Evolutionary conservation across 1,284 basidiomycete species (phyloP).

Genomic region (Athelia psychrophila): DNA sequence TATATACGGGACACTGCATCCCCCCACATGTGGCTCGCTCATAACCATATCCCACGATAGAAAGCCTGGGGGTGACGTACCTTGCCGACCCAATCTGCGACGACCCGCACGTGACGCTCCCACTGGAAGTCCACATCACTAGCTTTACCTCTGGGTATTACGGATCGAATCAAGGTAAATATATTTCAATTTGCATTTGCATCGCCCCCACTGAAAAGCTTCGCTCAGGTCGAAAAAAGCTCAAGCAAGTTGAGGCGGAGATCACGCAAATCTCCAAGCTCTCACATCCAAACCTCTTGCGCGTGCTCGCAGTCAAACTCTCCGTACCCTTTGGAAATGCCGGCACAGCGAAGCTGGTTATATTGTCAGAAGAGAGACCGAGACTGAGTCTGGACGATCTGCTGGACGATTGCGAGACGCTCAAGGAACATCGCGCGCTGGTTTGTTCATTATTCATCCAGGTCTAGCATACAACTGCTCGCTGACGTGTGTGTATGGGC

Average conservation of each 20-base stretch:
- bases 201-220: not conserved
- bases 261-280: conserved; percentile 56
- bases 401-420: conserved; percentile 61
- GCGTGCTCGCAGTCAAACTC: conserved; percentile 64
- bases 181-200: not conserved
- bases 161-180: conserved; percentile 52
- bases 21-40: not conserved
- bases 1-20: conserved; percentile 26
- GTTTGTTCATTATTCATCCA: conserved; percentile 30
- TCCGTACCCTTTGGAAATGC: conserved; percentile 42
- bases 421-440: conserved; percentile 65
- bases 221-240: conserved; percentile 47
- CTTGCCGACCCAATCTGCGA: conserved; percentile 72
- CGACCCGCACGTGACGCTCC: conserved; percentile 48
- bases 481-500: conserved; percentile 1
- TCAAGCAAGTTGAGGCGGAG: conserved; percentile 63
- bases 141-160: conserved; percentile 69
- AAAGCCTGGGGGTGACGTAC: conserved; percentile 61
- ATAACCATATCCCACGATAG: conserved; percentile 28
- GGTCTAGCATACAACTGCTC: not conserved
- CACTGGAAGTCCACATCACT: conserved; percentile 64
- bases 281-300: conserved; percentile 59
- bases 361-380: conserved; percentile 66
- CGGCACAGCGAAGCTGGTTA: conserved; percentile 47
- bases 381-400: conserved; percentile 63